A percentile compares a stretch with the other conserved stretches of the same genome.
Evolutionary conservation across 257 asterid species (phyloP).

Genomic region (Striga asiatica): DNA sequence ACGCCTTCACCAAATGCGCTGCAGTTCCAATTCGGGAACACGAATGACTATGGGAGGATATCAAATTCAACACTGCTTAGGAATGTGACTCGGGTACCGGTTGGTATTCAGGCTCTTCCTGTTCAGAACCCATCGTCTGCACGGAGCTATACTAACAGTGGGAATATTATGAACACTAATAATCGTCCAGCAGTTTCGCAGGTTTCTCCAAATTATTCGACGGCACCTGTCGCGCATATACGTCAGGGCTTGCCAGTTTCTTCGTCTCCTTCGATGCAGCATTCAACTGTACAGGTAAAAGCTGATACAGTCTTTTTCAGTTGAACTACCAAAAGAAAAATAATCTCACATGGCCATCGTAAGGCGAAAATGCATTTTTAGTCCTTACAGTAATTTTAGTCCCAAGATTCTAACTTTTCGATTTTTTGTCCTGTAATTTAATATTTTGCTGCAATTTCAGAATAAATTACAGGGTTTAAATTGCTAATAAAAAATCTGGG

Average conservation of each 20-base stretch:
- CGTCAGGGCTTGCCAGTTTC: constrained; percentile 21
- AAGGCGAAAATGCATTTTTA: no score
- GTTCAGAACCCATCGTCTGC: constrained; percentile 31
- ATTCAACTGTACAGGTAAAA: constrained; percentile 28
- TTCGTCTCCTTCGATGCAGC: constrained; percentile 29
- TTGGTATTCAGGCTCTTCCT: constrained; percentile 61
- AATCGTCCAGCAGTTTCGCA: constrained; percentile 30
- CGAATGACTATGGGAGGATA: constrained; percentile 37
- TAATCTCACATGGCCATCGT: no score
- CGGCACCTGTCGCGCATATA: constrained; percentile 18
- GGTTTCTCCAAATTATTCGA: constrained; percentile 21
- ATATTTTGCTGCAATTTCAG: no score
- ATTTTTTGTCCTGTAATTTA: no score
- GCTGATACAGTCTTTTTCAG: no score
- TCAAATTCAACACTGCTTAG: constrained; percentile 24
- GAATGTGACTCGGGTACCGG: constrained; percentile 39
- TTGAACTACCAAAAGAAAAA: no score
- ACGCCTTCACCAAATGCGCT: constrained; percentile 25
- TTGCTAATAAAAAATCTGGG: no score
- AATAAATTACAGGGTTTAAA: no score
- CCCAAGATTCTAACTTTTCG: no score
- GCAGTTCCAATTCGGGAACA: constrained; percentile 32
- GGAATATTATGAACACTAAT: constrained; percentile 10
- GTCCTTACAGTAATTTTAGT: no score
- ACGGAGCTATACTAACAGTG: constrained; percentile 21